These are phyloP conservation scores for Chlorella variabilis DNA, from an alignment of 163 green algal species.

Conservation along the genomic window DNA sequence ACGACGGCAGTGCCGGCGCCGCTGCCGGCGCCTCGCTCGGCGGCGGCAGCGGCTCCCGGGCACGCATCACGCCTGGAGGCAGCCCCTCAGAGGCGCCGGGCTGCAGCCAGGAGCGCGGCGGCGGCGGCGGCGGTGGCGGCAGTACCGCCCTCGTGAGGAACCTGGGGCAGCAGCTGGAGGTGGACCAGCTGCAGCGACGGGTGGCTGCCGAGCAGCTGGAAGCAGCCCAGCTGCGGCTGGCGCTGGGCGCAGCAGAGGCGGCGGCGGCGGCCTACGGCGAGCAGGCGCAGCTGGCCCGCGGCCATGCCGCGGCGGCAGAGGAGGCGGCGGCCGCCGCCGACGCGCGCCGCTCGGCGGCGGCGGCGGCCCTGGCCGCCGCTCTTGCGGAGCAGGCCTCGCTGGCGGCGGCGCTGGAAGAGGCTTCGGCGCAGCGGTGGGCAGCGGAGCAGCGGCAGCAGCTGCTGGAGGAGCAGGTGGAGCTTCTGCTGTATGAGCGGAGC, in stretches of 20 bases:
- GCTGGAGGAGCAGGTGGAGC: constrained; percentile 21
- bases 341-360: neutral
- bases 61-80: constrained; percentile 4
- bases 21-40: neutral
- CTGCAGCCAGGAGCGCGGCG: neutral
- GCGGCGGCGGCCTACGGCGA: neutral
- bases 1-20: neutral
- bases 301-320: neutral
- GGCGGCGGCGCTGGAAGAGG: neutral
- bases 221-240: neutral
- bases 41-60: neutral
- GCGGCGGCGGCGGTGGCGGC: no score
- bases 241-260: neutral
- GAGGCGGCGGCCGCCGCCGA: neutral
- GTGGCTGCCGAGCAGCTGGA: neutral
- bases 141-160: no score
- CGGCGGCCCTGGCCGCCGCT: neutral
- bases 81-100: neutral
- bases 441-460: constrained; percentile 16
- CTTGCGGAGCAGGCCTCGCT: neutral
- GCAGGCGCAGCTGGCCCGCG: constrained; percentile 11
- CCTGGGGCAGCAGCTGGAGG: neutral
- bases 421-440: neutral
- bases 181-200: neutral
- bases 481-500: constrained; percentile 14